Evolutionary conservation across 2,329 filamentous ascomycete genomes (phyloP).

Genomic region (Cercospora sp.): DNA sequence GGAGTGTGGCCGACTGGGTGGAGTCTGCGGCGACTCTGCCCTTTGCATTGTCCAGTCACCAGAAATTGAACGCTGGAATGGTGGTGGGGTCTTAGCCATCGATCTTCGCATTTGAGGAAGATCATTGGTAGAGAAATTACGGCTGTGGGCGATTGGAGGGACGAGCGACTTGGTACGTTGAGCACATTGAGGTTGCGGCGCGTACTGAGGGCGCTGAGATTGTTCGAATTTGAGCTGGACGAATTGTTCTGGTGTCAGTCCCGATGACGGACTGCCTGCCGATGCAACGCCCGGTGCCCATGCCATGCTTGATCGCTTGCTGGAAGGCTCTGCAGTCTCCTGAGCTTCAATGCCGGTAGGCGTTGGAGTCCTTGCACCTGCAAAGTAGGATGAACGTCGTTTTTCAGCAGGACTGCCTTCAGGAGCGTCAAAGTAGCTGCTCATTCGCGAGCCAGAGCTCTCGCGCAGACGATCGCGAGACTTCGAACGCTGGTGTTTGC

Average conservation of each 20-base stretch:
- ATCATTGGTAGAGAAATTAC: slow-evolving; percentile 27
- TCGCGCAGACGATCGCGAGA: slow-evolving; percentile 33
- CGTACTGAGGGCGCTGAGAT: slow-evolving; percentile 56
- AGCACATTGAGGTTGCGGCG: slow-evolving; percentile 55
- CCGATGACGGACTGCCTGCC: slow-evolving; percentile 49
- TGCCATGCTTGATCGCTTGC: slow-evolving; percentile 64
- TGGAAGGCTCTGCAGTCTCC: slow-evolving; percentile 39
- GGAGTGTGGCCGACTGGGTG: slow-evolving; percentile 35
- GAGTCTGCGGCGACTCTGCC: slow-evolving; percentile 28
- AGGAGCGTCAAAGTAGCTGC: slow-evolving; percentile 22
- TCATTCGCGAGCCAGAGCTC: slow-evolving; percentile 27
- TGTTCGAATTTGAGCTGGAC: slow-evolving; percentile 61
- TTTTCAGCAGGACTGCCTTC: slow-evolving; percentile 30
- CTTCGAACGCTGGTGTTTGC: slow-evolving; percentile 30
- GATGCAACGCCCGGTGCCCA: slow-evolving; percentile 74
- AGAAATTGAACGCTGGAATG: slow-evolving; percentile 45
- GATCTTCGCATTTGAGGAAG: slow-evolving; percentile 30
- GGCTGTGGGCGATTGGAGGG: slow-evolving; percentile 32
- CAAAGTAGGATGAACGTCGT: slow-evolving; percentile 39
- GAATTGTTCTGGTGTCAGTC: slow-evolving; percentile 75
- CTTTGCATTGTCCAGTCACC: slow-evolving; percentile 47
- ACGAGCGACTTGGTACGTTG: slow-evolving; percentile 32
- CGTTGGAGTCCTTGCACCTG: slow-evolving; percentile 29
- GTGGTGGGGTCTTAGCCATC: slow-evolving; percentile 43
- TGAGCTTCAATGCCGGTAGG: slow-evolving; percentile 34